These are phyloP conservation scores for Seminavis robusta DNA, from an alignment of 108 stramenopile genomes.

Conservation along the genomic window DNA sequence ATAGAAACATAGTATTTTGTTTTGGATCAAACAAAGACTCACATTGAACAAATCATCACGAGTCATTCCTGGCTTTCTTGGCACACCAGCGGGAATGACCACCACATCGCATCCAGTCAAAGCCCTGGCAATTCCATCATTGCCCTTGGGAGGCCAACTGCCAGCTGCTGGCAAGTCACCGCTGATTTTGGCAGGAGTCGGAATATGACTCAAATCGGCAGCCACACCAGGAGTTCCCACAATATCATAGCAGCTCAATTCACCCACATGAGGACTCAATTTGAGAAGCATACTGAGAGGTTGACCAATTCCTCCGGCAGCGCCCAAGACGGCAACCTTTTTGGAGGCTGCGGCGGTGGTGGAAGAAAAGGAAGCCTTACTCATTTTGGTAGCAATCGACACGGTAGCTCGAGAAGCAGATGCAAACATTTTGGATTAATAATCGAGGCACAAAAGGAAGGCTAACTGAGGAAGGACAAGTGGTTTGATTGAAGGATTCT, in stretches of 20 bases:
- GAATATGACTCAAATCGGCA: constrained; percentile 90
- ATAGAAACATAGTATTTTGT: too few relatives aligned
- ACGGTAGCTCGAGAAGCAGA: too few relatives aligned
- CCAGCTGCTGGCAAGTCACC: constrained; percentile 68
- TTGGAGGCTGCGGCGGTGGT: too few relatives aligned
- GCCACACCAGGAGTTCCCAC: constrained; percentile 96
- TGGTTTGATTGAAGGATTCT: too few relatives aligned
- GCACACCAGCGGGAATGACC: constrained; percentile 99
- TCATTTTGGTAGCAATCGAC: too few relatives aligned
- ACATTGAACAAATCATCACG: constrained; percentile 87
- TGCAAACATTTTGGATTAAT: too few relatives aligned
- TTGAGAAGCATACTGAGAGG: constrained; percentile 97
- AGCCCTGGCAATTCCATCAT: constrained; percentile 72
- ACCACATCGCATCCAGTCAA: constrained; percentile 90
- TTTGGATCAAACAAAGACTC: too few relatives aligned
- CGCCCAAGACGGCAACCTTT: constrained; percentile 94
- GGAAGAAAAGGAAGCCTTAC: too few relatives aligned
- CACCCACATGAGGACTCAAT: constrained; percentile 76
- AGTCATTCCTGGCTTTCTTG: constrained; percentile 97
- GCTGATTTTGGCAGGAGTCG: constrained; percentile 39
- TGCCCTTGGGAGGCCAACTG: constrained; percentile 61
- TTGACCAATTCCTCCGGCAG: constrained; percentile 98
- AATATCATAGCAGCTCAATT: constrained; percentile 87
- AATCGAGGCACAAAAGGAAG: too few relatives aligned
- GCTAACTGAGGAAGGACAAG: too few relatives aligned